Base-by-base conservation (phyloP, 2,329 filamentous ascomycete species). In the Cladophialophora exuberans region DNA sequence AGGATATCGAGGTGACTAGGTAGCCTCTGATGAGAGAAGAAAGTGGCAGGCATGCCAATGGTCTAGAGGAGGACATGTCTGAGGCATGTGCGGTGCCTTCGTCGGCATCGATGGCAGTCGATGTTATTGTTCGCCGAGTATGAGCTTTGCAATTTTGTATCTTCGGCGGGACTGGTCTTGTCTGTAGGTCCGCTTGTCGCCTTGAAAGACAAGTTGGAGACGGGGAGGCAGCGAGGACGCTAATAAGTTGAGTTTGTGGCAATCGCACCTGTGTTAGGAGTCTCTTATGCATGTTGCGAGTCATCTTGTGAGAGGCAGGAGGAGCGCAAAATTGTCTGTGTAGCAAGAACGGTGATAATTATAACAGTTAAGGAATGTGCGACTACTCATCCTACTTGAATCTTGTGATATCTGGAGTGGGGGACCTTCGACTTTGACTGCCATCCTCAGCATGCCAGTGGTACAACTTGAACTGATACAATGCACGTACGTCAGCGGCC, bases 1-100 rank as follows among this genome's bases (percentile, higher is more conserved):
- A 65, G 28, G 64, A 66, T 25, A 65, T 51, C 10, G 60, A 59
- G n/a, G 57, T 66, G 22, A 66, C 62, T 9, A 54, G 15, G 54
- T 65, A 66, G 6, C 63, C 65, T 11, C 63, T 53, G 13, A 66
- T 50, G 9, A 66, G 28, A 7, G 52, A 60, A 10, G 56, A 38
- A 25, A 63, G 52, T 7, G 63, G 58, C 4, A 66, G 54, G 35
- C 57, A 61, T 30, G 64, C 64, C 26, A 65, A 38, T 4, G 59
- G 55, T 25, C 54, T 59, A 10, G 53, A 43, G 3, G 26, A 39
- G n/a, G 56, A 31, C 44, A 49, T 52, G 15, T 52, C 42, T 25
- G 42, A 30, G 10, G 52, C 15, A 9, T 44, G 33, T 9, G 50
- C 17, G 9, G 31, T 43, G 6, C 23, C 26, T 20, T 42, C 48